phyloP scores from a whole-genome alignment of 2,329 filamentous ascomycete genomes.

The Aspergillus carbonarius region DNA sequence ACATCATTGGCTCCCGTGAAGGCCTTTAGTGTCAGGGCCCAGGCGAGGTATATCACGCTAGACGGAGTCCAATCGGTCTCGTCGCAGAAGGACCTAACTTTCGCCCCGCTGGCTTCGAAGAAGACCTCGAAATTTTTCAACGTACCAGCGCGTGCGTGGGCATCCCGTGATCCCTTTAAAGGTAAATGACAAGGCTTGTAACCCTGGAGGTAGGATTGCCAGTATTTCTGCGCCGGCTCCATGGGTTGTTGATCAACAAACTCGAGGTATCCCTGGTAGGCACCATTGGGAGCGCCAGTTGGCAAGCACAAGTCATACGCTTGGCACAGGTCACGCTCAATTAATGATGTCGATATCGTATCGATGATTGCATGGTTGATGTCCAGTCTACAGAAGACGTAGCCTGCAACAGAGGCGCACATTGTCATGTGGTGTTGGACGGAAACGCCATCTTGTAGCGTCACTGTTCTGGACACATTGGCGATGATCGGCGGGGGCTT shows the following conservation, averaged over 20 bases:
- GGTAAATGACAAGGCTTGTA: neutral
- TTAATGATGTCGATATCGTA: neutral
- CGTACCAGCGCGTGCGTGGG: neutral
- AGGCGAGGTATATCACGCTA: constrained; percentile 6
- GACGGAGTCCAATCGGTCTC: constrained; percentile 2
- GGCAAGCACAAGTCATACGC: neutral
- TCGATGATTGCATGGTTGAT: neutral
- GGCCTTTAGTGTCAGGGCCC: neutral
- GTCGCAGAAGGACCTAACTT: constrained; percentile 3
- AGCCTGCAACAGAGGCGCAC: neutral
- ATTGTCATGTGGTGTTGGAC: neutral
- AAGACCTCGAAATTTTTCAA: neutral
- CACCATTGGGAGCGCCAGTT: neutral
- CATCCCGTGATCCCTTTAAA: neutral
- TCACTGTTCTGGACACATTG: no score
- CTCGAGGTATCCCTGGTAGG: neutral
- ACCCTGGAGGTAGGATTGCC: neutral
- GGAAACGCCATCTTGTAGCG: neutral
- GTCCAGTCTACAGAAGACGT: neutral
- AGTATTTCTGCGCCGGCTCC: neutral
- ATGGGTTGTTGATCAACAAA: neutral
- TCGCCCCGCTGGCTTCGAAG: neutral
- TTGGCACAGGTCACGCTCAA: neutral
- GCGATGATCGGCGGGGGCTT: no score
- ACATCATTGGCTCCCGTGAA: constrained; percentile 6